Evolutionary conservation across 208 protist species (phyloP).

Genomic region (Trypanosoma scelopori): DNA sequence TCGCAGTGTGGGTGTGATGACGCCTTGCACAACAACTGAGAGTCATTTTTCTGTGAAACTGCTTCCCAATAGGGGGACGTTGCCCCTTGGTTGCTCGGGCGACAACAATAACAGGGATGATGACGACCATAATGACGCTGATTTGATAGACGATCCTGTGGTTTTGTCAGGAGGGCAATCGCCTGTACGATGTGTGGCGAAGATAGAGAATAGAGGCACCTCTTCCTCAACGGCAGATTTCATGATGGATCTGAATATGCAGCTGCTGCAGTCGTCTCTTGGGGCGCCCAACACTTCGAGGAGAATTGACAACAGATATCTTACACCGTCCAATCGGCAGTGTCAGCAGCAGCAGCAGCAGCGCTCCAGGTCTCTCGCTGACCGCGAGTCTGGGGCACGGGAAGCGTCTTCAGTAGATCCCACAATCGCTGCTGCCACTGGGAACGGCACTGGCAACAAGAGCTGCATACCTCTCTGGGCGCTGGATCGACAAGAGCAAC

Average conservation of each 20-base stretch:
- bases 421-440: background rate
- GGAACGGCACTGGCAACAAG: slow-evolving; percentile 29
- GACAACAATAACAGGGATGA: background rate
- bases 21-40: slow-evolving; percentile 12
- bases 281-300: background rate
- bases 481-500: slow-evolving; percentile 40
- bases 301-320: background rate
- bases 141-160: background rate
- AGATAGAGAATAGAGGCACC: background rate
- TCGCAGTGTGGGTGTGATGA: background rate
- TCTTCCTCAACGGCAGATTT: slow-evolving; percentile 10
- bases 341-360: background rate
- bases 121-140: background rate
- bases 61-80: background rate
- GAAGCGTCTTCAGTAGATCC: slow-evolving; percentile 3
- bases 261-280: background rate
- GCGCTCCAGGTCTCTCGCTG: background rate
- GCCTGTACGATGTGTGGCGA: background rate
- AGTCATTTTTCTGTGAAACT: slow-evolving; percentile 13
- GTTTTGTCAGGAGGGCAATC: background rate
- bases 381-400: background rate
- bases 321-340: background rate
- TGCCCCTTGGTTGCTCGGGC: background rate
- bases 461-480: slow-evolving; percentile 30
- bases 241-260: background rate